Evolutionary conservation across 257 asterid species (phyloP).

Genomic region (Petrea volubilis): DNA sequence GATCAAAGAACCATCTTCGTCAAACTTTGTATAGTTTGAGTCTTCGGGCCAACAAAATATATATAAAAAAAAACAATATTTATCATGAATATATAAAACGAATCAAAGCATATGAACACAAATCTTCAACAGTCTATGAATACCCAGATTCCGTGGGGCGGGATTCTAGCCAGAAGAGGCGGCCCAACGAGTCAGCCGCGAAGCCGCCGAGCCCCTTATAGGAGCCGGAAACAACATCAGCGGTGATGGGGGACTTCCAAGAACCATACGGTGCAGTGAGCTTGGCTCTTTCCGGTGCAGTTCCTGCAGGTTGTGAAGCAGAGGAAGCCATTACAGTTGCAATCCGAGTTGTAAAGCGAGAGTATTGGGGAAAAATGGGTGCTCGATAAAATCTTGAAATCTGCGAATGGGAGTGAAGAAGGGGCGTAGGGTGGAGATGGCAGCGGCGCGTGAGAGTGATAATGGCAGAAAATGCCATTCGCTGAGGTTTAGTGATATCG

Average conservation of each 20-base stretch:
- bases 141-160: constrained; percentile 93
- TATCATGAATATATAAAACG: background rate
- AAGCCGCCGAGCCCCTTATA: constrained; percentile 77
- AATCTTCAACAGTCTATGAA: background rate
- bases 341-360: constrained; percentile 11
- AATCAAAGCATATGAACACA: background rate
- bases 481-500: background rate
- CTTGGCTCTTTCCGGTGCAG: constrained; percentile 26
- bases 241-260: constrained; percentile 93
- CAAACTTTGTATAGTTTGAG: background rate
- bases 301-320: constrained; percentile 27
- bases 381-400: constrained; percentile 20
- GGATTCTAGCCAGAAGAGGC: constrained; percentile 78
- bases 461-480: constrained; percentile 37
- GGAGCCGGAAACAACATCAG: constrained; percentile 82
- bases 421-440: constrained; percentile 10
- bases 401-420: constrained; percentile 10
- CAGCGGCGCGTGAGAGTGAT: constrained; percentile 29
- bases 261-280: constrained; percentile 83
- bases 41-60: background rate
- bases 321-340: constrained; percentile 33
- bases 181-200: constrained; percentile 57
- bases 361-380: constrained; percentile 12
- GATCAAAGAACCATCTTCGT: background rate
- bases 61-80: background rate